These are phyloP conservation scores for Chalciporus sp. DNA, from an alignment of 1,284 basidiomycete species.

Conservation along the genomic window DNA sequence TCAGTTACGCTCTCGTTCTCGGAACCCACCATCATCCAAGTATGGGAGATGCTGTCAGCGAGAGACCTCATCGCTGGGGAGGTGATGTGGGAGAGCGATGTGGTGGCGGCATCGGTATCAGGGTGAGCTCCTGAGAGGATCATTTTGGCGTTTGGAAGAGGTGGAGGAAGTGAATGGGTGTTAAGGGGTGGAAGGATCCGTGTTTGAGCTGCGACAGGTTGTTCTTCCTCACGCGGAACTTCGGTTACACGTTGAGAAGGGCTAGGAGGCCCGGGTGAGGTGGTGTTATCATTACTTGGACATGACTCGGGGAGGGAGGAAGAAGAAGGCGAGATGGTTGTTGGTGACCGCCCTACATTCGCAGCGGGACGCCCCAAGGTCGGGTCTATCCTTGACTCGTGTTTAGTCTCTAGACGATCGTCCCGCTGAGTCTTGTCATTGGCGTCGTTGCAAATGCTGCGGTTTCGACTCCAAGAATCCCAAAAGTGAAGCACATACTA, in stretches of 20 bases:
- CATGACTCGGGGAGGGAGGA: neutral
- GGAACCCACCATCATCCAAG: neutral
- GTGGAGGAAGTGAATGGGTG: slow-evolving; percentile 19
- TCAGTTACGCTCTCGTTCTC: neutral
- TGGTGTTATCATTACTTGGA: neutral
- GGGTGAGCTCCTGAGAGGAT: slow-evolving; percentile 5
- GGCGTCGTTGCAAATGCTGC: neutral
- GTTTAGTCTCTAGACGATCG: neutral
- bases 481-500: slow-evolving; percentile 9
- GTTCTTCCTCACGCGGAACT: neutral
- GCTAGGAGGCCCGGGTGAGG: too few relatives aligned
- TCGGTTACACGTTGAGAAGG: neutral
- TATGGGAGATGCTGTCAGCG: neutral
- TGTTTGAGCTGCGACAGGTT: neutral
- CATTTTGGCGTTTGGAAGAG: slow-evolving; percentile 7
- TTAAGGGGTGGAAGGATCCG: slow-evolving; percentile 14
- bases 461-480: neutral
- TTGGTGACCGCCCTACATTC: neutral
- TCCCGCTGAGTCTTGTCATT: neutral
- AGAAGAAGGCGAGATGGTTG: neutral
- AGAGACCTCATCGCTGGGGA: neutral
- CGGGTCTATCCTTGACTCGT: neutral
- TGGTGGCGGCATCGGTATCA: neutral
- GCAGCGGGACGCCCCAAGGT: too few relatives aligned
- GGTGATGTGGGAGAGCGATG: neutral